Conservation (phyloP, 1,284 basidiomycete genomes). For the Coniophora puteana region DNA sequence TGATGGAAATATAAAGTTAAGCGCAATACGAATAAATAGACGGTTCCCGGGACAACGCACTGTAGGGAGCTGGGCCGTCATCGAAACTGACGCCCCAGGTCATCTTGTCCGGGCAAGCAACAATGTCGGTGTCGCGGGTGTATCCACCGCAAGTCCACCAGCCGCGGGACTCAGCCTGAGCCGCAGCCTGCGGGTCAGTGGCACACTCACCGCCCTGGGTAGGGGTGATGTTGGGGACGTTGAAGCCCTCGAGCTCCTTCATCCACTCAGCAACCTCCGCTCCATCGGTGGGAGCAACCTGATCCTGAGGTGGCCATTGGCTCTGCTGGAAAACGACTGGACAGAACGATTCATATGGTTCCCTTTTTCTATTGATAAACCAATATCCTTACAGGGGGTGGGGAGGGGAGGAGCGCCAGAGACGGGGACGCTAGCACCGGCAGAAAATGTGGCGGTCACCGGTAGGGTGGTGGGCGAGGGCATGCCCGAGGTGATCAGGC, state of each 20-base stretch:
- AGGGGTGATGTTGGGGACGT: constrained; percentile 62
- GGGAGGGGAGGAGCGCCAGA: constrained; percentile 65
- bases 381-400: constrained; percentile 46
- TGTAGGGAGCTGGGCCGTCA: constrained; percentile 83
- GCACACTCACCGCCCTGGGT: constrained; percentile 66
- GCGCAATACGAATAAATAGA: constrained; percentile 13
- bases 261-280: constrained; percentile 71
- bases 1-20: constrained; percentile 21
- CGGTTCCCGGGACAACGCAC: too few species aligned
- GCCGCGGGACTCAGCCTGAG: constrained; percentile 56
- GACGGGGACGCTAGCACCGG: constrained; percentile 59
- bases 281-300: constrained; percentile 60
- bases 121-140: constrained; percentile 64
- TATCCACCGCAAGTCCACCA: constrained; percentile 91
- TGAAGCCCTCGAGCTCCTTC: constrained; percentile 66
- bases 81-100: constrained; percentile 86
- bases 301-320: constrained; percentile 70
- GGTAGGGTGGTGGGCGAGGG: constrained; percentile 49
- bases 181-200: constrained; percentile 53
- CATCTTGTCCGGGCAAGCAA: constrained; percentile 73
- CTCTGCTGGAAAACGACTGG: constrained; percentile 46
- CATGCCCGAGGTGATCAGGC: constrained; percentile 67
- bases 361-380: constrained; percentile 7
- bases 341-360: constrained; percentile 4
- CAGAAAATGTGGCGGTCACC: constrained; percentile 47